Conservation (phyloP, 352 stramenopile genomes). For the Globisporangium cystogenes region DNA sequence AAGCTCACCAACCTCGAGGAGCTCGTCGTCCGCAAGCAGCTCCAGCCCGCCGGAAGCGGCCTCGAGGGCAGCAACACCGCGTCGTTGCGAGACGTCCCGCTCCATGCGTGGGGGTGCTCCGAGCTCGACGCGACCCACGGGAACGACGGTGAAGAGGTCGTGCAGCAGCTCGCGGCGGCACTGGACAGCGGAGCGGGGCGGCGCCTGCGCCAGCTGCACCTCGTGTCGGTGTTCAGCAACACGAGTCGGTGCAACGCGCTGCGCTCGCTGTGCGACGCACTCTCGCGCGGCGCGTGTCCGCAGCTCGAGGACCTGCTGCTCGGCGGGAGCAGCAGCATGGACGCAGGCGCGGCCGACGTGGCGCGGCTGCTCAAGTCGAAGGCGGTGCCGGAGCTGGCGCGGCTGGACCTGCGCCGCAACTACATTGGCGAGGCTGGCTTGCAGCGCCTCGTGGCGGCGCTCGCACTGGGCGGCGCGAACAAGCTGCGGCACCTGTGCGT, state of each 20-base stretch:
- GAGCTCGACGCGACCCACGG: conserved; percentile 47
- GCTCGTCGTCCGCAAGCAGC: conserved; percentile 49
- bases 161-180: conserved; percentile 33
- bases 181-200: conserved; percentile 29
- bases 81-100: conserved; percentile 9
- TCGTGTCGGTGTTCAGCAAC: conserved; percentile 68
- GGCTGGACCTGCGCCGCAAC: conserved; percentile 61
- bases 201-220: conserved; percentile 42
- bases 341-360: conserved; percentile 42
- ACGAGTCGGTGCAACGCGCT: conserved; percentile 49
- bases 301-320: conserved; percentile 50
- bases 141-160: conserved; percentile 47
- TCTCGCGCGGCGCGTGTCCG: conserved; percentile 40
- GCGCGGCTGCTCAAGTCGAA: conserved; percentile 30
- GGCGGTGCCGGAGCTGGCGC: conserved; percentile 25
- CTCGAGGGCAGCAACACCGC: not conserved
- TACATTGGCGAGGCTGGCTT: conserved; percentile 66
- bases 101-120: conserved; percentile 57
- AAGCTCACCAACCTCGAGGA: conserved; percentile 50
- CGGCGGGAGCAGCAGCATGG: conserved; percentile 56
- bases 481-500: conserved; percentile 68
- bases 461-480: conserved; percentile 14
- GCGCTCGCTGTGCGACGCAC: conserved; percentile 28
- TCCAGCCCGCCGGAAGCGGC: conserved; percentile 13
- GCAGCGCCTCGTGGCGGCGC: conserved; percentile 26